Base-by-base conservation (phyloP, 176 grass and related monocot species). In the sorghum (Sorghum bicolor) region DNA sequence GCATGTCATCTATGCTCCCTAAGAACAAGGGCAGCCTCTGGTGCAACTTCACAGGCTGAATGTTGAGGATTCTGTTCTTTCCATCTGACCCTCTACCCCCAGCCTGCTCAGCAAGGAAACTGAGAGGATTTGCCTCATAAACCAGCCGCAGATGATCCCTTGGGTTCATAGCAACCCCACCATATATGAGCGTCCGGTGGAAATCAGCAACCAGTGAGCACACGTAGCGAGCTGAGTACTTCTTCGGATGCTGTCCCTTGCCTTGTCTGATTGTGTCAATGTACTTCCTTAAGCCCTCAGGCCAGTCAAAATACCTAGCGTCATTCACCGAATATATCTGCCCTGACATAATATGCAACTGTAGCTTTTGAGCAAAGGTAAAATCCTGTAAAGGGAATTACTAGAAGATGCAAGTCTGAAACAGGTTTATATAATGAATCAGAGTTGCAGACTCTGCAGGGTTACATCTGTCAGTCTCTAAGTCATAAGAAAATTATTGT, bases 281-380 rank as follows among this genome's bases (percentile, higher is more conserved):
- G 57, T 99, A 99, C 64, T 78, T 82, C 72, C 87, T 94, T 83
- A 96, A 89, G 58, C 91, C 93, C 55, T 99, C 91, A 0, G 96
- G 93, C 96, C 93, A 99, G 71, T 99, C 91, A 14, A 99, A 99
- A 74, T 96, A 99, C 4, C 93, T 77, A 5, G 93, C 96, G 30
- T 99, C 96, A 83, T 96, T 96, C 65, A 99, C 96, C 1, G 93
- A 99, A 80, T 96, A 96, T 94, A 96, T 96, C 78, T 99, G 93
- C 70, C 96, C 93, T 94, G 96, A 38, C 86, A 83, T 48, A 41
- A 41, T n/a, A 32, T 72, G 19, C 19, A 82, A 47, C 65, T 74
- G 6, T 60, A 67, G 19, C 40, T 19, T 82, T 73, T 86, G 22
- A 86, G 88, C 24, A 45, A 58, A 73, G 1, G 30, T 45, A 77